phyloP scores from a whole-genome alignment of 2,329 filamentous ascomycete genomes.

The Mollisiaceae sp. region DNA sequence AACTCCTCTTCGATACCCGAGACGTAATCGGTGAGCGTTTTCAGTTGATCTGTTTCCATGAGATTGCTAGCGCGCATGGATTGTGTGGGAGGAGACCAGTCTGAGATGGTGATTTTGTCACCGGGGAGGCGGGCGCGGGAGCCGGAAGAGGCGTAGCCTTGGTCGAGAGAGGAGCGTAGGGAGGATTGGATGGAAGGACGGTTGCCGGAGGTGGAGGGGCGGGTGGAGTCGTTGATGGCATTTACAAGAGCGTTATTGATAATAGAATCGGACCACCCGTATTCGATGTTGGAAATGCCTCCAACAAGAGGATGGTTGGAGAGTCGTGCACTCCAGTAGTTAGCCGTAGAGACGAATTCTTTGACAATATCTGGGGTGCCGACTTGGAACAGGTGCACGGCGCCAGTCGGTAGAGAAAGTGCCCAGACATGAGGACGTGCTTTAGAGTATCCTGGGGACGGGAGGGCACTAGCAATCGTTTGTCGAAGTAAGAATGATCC shows the following conservation, averaged over 20 bases:
- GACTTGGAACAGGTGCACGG: conserved; percentile 97
- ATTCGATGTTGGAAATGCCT: conserved; percentile 95
- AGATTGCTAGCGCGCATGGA: conserved; percentile 85
- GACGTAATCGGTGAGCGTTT: conserved; percentile 77
- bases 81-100: conserved; percentile 89
- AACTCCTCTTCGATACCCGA: conserved; percentile 85
- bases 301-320: conserved; percentile 93
- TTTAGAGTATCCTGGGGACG: conserved; percentile 91
- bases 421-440: conserved; percentile 92
- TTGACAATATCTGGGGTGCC: conserved; percentile 93
- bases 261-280: conserved; percentile 90
- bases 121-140: conserved; percentile 71
- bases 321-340: conserved; percentile 95
- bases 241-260: conserved; percentile 58
- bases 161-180: conserved; percentile 62
- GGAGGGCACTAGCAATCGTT: conserved; percentile 87
- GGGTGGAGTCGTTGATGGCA: conserved; percentile 55
- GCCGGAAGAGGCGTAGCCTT: conserved; percentile 39
- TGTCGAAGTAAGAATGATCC: conserved; percentile 88
- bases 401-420: conserved; percentile 86
- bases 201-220: conserved; percentile 37
- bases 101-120: conserved; percentile 81
- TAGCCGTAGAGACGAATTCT: conserved; percentile 92
- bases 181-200: conserved; percentile 59
- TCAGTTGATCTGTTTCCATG: conserved; percentile 80